A percentile compares a stretch with the other conserved stretches of the same genome.
These are phyloP conservation scores for Metarhizium rileyi DNA, from an alignment of 2,329 filamentous ascomycete genomes.

Conservation along the genomic window DNA sequence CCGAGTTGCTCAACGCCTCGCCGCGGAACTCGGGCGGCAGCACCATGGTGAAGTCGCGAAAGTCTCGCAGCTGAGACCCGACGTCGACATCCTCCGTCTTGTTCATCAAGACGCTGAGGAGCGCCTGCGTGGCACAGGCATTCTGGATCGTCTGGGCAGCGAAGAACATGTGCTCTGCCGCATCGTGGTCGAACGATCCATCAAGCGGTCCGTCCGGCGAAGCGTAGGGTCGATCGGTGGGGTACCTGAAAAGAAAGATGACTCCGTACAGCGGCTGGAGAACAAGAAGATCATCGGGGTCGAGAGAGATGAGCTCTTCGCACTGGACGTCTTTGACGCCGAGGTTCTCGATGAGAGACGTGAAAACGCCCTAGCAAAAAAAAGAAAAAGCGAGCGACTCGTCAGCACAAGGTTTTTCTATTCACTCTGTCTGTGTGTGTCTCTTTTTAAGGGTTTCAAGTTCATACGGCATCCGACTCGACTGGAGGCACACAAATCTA, in stretches of 20 bases:
- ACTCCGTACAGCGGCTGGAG: constrained; percentile 83
- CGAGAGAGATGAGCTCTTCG: constrained; percentile 87
- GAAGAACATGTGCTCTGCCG: constrained; percentile 77
- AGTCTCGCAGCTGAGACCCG: constrained; percentile 60
- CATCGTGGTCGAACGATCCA: constrained; percentile 68
- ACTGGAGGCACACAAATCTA: constrained; percentile 43
- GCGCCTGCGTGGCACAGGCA: constrained; percentile 91
- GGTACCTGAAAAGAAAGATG: constrained; percentile 98
- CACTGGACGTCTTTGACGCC: constrained; percentile 93
- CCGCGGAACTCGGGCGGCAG: constrained; percentile 66
- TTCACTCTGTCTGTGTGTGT: not conserved
- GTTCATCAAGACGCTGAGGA: constrained; percentile 87
- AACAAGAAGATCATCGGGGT: constrained; percentile 60
- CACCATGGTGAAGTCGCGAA: constrained; percentile 79
- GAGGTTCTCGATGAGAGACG: constrained; percentile 82
- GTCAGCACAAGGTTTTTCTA: not conserved
- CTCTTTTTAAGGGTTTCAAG: no score
- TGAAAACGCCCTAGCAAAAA: constrained; percentile 69
- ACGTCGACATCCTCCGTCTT: constrained; percentile 63
- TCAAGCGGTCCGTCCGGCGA: constrained; percentile 59
- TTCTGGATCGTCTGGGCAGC: constrained; percentile 97
- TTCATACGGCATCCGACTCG: constrained; percentile 83
- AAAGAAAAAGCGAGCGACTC: not conserved
- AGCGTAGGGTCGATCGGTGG: constrained; percentile 55
- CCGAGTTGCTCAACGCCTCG: constrained; percentile 51